phyloP scores from a whole-genome alignment of 2,329 filamentous ascomycete species.

The Stagonosporopsis vannaccii region DNA sequence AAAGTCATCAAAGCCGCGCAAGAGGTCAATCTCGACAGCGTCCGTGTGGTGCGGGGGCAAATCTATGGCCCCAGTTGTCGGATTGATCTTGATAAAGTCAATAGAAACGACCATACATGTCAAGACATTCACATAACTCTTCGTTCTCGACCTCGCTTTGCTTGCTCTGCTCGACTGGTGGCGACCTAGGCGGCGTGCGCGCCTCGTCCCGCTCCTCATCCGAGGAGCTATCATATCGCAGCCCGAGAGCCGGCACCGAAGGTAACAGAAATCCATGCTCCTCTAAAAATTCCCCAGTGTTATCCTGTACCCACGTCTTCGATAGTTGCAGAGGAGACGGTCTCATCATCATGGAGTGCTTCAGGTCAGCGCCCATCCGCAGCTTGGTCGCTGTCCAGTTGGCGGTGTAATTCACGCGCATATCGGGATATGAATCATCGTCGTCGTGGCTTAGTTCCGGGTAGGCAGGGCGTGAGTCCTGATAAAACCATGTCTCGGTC shows the following conservation, averaged over 20 bases:
- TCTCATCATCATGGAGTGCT: background rate
- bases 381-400: conserved; percentile 9
- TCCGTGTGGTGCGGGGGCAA: background rate
- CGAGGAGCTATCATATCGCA: background rate
- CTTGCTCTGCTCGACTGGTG: background rate
- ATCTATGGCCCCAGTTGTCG: background rate
- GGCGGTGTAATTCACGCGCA: conserved; percentile 10
- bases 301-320: background rate
- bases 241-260: background rate
- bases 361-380: background rate
- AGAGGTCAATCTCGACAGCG: background rate
- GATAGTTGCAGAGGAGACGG: background rate
- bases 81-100: background rate
- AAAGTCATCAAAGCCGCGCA: background rate
- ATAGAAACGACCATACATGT: background rate
- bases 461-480: conserved; percentile 20
- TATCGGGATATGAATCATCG: background rate
- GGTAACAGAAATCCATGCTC: background rate
- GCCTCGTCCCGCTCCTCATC: conserved; percentile 1
- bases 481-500: background rate
- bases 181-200: background rate
- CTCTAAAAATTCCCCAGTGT: background rate
- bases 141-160: background rate
- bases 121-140: background rate
- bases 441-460: conserved; percentile 13